These are phyloP conservation scores for Clavulina sp. DNA, from an alignment of 768 basidiomycete genomes.

Conservation along the genomic window DNA sequence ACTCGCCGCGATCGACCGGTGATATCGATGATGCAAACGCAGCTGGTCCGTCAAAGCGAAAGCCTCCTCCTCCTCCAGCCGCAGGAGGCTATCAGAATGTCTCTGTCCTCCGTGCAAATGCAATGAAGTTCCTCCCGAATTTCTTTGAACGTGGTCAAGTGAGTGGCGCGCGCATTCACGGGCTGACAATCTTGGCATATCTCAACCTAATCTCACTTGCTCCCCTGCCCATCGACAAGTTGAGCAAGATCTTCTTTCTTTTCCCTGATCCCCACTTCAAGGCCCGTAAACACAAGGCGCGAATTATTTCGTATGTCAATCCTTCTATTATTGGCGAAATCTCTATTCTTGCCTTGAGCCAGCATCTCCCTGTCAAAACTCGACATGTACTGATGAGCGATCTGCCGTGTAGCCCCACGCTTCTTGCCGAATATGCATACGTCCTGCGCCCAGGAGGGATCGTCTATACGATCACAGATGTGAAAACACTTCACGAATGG, in stretches of 20 bases:
- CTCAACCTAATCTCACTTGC: background rate
- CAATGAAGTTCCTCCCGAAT: conserved; percentile 97
- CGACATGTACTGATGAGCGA: background rate
- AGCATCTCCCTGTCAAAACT: background rate
- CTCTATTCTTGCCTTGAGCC: background rate
- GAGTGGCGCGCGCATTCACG: conserved; percentile 7
- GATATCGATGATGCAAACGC: background rate
- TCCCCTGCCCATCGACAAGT: conserved; percentile 14
- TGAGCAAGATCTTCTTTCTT: conserved; percentile 89
- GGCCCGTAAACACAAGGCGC: conserved; percentile 91
- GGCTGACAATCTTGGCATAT: background rate
- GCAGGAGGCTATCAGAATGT: conserved; percentile 61
- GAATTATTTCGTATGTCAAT: conserved; percentile 61
- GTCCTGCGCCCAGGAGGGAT: conserved; percentile 85
- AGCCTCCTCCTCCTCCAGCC: background rate
- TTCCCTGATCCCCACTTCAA: conserved; percentile 99
- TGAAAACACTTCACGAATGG: conserved; percentile 86
- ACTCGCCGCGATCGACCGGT: background rate
- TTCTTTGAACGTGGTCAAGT: conserved; percentile 79
- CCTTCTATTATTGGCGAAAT: background rate
- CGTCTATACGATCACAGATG: conserved; percentile 96
- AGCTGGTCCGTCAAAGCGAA: no score
- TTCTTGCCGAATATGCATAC: conserved; percentile 94
- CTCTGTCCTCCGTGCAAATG: conserved; percentile 86
- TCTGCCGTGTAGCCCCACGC: conserved; percentile 38